Evolutionary conservation across 768 basidiomycete species (phyloP), one percentile per base, ranked within the genome.

Genomic region (Leucosporidium scottii): DNA sequence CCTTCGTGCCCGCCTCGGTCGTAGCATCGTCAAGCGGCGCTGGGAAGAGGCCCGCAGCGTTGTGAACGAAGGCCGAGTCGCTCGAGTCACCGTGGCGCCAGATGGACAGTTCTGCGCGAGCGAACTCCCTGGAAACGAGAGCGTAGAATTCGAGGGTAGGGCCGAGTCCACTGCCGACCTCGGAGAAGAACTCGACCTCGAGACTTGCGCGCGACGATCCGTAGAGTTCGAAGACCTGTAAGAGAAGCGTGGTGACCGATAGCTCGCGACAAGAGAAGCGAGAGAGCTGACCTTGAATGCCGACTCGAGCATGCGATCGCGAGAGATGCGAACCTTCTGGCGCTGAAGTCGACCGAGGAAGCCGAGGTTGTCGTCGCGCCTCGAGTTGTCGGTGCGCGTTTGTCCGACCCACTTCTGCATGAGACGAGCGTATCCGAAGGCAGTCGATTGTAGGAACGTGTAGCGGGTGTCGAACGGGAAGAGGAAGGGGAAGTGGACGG

Each of bases 71-170:
- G 1, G 74, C 68, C 6, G 70, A 57, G 17, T 36, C 34, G 2
- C 66, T 27, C 55, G 57, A 55, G 28, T 75, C 73, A 2, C 86
- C 86, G 75, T 92, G 91, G 66, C 92, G 83, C 96, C 96, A 98
- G 36, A 97, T 83, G 79, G 89, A 89, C 73, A 97, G 80, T 67
- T 90, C 86, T 74, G 87, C 85, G 62, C 90, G 82, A 0, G 92
- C 92, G 77, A 98, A 98, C 78, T 97, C 96, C 74, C 87, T 89
- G 53, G 91, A 94, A 12, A 93, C 96, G 59, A 98, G 80, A n/a
- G 93, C 90, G 78, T 98, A 99, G 80, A 99, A 99, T 80, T 99
- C 96, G 28, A 98, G 83, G 30, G 96, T 98, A 10, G 96, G 96
- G 4, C 96, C 96, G 17, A 99, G 81, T 25, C 96, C 96, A 12